Evolutionary conservation across 352 stramenopile species (phyloP).

Genomic region (Phytophthora hibernalis): DNA sequence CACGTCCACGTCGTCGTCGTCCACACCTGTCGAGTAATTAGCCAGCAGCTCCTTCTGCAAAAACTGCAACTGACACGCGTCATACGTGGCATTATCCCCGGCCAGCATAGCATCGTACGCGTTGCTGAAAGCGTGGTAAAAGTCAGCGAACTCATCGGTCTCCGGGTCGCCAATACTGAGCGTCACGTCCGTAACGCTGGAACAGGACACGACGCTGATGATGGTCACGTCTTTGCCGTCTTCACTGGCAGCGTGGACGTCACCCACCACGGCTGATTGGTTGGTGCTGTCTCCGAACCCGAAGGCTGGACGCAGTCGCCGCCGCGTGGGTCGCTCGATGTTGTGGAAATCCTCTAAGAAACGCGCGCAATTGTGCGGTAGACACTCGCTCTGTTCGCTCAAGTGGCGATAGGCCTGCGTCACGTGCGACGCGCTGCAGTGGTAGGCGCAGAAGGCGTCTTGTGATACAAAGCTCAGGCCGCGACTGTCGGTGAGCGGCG

Average conservation of each 20-base stretch:
- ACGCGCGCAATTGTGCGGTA: constrained; percentile 31
- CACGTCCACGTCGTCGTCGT: constrained; percentile 22
- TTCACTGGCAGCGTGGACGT: constrained; percentile 44
- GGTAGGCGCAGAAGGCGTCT: constrained; percentile 64
- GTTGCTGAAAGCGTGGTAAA: constrained; percentile 62
- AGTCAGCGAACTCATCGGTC: constrained; percentile 54
- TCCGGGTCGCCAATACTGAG: constrained; percentile 54
- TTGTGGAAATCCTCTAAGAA: constrained; percentile 27
- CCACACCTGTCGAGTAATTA: constrained; percentile 41
- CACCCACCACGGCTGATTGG: constrained; percentile 24
- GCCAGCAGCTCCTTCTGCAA: constrained; percentile 61
- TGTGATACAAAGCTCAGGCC: constrained; percentile 58
- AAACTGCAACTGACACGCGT: constrained; percentile 76
- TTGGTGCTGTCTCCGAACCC: constrained; percentile 29
- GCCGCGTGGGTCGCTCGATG: background rate
- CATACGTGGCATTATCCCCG: constrained; percentile 55
- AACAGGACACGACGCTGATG: constrained; percentile 61
- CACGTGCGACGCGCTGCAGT: constrained; percentile 64
- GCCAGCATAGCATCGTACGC: constrained; percentile 73
- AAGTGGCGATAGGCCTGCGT: constrained; percentile 50
- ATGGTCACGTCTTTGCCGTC: constrained; percentile 59
- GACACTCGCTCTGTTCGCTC: constrained; percentile 45
- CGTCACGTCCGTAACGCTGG: constrained; percentile 47
- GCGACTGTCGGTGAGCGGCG: constrained; percentile 32
- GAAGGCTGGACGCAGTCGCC: constrained; percentile 35